Percentiles rank a stretch among this genome's conserved stretches.
Conservation (phyloP, 345 rosid genomes). For the Eucalyptus cloeziana region DNA sequence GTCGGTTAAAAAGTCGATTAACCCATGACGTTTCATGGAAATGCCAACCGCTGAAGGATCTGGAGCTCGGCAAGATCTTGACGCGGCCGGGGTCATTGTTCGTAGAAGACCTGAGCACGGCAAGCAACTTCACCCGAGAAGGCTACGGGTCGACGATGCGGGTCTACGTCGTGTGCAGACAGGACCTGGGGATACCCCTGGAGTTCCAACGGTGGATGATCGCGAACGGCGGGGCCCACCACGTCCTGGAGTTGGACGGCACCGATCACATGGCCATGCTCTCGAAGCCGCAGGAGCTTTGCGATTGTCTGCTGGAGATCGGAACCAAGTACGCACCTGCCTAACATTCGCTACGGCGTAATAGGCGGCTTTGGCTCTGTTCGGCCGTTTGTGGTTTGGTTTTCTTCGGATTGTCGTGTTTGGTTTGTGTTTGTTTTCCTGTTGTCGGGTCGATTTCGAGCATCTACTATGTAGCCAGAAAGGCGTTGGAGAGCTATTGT, state of each 20-base stretch:
- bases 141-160: conserved; percentile 8
- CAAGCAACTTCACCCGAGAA: neutral
- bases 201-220: conserved; percentile 22
- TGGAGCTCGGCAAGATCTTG: conserved; percentile 15
- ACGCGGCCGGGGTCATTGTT: conserved; percentile 11
- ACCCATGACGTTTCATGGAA: neutral
- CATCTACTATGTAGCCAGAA: neutral
- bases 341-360: neutral
- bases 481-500: neutral
- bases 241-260: conserved; percentile 5
- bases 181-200: neutral
- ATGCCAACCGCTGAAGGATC: neutral
- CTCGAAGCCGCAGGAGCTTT: conserved; percentile 6
- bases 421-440: neutral
- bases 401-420: neutral
- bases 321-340: neutral
- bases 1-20: neutral
- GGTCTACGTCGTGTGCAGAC: conserved; percentile 3
- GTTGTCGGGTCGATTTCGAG: neutral
- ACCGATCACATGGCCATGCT: conserved; percentile 24
- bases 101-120: neutral
- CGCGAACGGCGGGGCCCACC: neutral
- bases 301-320: neutral
- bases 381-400: neutral
- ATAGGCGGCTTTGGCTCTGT: neutral